Base-by-base conservation (phyloP, 2,329 filamentous ascomycete genomes). In the Colletotrichum australisinense region DNA sequence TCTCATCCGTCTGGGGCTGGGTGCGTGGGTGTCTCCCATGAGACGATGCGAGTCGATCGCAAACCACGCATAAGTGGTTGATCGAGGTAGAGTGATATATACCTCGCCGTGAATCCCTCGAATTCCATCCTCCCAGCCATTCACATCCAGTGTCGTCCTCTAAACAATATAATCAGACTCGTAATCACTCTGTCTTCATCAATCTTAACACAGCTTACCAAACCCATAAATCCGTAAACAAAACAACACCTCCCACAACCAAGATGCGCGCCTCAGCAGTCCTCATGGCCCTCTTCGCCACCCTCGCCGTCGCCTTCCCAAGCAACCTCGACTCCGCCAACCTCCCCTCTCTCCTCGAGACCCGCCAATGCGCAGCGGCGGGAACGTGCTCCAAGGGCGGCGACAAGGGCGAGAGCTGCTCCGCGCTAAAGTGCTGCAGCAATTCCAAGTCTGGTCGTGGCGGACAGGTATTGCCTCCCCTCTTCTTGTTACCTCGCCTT, bases 211-310 rank as follows among this genome's bases (percentile, higher is more conserved):
- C 1, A 5, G 32, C 1, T 1, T 19, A 35, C 2, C n/a, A 58
- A 11, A 5, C 11, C 4, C 28, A 11, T 1, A 9, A 16, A 24
- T 2, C 24, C 26, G 1, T 35, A 57, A 28, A 30, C 53, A 22
- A 56, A 57, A 28, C 32, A 57, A 22, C 30, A 35, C 32, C 32
- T 35, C 1, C 11, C 11, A 28, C 32, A 46, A 4, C 19, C 28
- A 35, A 58, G 5, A 72, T 68, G 69, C 69, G 69, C 49, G 64
- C 57, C 64, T 69, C 65, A 19, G 11, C 69, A 38, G 26, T 72
- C 19, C 24, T 72, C 38, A 19, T 59, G 38, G 32, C 69, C 38
- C 38, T 72, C 52, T 58, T 72, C 65, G 69, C 69, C 38, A 14
- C 65, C 19, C 52, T 72, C 24, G 58, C 69, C n/a, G 65, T 24